phyloP scores from a whole-genome alignment of 139 green algal genomes.

The Chlamydomonas sphaeroides region DNA sequence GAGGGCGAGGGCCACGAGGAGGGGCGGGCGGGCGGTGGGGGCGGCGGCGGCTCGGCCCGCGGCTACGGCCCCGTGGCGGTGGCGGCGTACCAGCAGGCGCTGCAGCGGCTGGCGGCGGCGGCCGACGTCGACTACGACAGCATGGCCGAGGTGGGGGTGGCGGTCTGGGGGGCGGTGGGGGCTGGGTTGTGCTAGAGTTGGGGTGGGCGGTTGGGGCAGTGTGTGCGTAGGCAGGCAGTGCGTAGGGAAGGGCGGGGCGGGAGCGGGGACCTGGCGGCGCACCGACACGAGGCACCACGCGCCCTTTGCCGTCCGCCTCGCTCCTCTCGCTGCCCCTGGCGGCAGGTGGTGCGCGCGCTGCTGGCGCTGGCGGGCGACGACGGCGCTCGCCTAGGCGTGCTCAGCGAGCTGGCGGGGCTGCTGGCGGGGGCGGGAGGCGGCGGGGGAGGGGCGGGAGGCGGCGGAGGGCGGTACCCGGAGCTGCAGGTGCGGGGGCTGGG shows the following conservation, averaged over 20 bases:
- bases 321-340: too few relatives aligned
- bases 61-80: not conserved
- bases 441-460: not conserved
- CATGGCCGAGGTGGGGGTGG: slow-evolving; percentile 13
- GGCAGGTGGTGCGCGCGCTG: not conserved
- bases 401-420: slow-evolving; percentile 21
- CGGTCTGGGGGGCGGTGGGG: not conserved
- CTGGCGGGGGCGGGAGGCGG: not conserved
- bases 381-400: not conserved
- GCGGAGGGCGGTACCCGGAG: too few relatives aligned
- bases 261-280: too few relatives aligned
- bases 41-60: not conserved
- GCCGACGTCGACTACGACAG: not conserved
- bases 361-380: slow-evolving; percentile 27
- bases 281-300: too few relatives aligned
- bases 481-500: too few relatives aligned
- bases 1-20: too few relatives aligned
- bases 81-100: slow-evolving; percentile 14
- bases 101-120: slow-evolving; percentile 15
- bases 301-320: too few relatives aligned
- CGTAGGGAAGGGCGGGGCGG: too few relatives aligned
- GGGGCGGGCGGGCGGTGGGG: not conserved
- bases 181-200: too few relatives aligned
- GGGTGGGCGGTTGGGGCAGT: too few relatives aligned
- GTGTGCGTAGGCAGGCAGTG: too few relatives aligned